Evolutionary conservation across 208 protist genomes (phyloP).

Genomic region (Angomonas deanei): DNA sequence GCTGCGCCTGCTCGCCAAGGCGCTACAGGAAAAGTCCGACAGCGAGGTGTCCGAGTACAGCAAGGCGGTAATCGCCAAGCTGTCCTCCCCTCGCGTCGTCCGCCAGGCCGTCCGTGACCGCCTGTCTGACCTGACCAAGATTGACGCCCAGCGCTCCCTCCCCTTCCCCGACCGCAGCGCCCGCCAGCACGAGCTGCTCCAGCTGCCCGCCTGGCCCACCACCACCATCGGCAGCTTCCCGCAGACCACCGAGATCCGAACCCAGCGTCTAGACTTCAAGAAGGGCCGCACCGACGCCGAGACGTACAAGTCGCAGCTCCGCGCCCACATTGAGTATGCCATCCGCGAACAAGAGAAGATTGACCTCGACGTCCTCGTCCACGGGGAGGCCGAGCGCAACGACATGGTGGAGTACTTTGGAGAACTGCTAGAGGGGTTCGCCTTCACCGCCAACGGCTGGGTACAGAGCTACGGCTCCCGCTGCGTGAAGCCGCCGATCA

Average conservation of each 20-base stretch:
- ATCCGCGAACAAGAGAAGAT: conserved; percentile 77
- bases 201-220: conserved; percentile 75
- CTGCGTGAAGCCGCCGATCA: conserved; percentile 87
- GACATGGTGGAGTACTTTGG: conserved; percentile 93
- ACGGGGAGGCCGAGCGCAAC: conserved; percentile 85
- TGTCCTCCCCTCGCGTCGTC: conserved; percentile 27
- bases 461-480: conserved; percentile 79
- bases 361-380: conserved; percentile 85
- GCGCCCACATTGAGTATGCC: conserved; percentile 68
- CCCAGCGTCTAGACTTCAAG: conserved; percentile 48
- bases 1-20: conserved; percentile 42
- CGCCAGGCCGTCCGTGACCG: conserved; percentile 26
- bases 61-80: conserved; percentile 17
- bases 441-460: conserved; percentile 84
- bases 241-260: conserved; percentile 78
- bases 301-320: conserved; percentile 64
- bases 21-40: conserved; percentile 18
- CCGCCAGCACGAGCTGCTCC: conserved; percentile 33
- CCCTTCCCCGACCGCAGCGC: conserved; percentile 33
- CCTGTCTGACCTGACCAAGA: conserved; percentile 17
- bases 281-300: conserved; percentile 35
- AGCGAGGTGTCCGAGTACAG: conserved; percentile 34
- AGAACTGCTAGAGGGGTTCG: conserved; percentile 76
- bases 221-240: conserved; percentile 91
- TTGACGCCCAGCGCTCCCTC: conserved; percentile 13